Conservation (phyloP, 208 protist species). For the Leishmania guyanensis region DNA sequence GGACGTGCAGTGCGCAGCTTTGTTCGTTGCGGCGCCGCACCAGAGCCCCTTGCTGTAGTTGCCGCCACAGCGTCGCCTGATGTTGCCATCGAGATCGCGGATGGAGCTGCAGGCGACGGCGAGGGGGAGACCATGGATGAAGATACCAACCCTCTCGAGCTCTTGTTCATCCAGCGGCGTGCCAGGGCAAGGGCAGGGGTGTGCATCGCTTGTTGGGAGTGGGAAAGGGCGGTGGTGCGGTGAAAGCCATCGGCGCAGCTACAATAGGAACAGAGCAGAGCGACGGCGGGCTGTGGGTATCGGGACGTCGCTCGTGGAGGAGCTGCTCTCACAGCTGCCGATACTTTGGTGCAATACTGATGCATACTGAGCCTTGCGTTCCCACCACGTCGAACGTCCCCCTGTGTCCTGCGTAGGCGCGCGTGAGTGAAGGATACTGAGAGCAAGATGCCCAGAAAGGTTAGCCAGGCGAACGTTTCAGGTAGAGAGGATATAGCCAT, state of each 20-base stretch:
- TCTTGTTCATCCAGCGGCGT: neutral
- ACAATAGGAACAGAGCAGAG: neutral
- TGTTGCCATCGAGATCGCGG: neutral
- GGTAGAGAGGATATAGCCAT: neutral
- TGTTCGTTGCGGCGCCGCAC: neutral
- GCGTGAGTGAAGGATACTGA: neutral
- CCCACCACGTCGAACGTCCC: neutral
- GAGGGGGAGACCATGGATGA: neutral
- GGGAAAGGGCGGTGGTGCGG: neutral
- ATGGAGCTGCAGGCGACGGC: neutral
- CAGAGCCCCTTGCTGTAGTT: neutral
- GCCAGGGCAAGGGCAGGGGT: neutral
- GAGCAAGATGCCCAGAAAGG: neutral
- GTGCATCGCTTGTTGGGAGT: neutral
- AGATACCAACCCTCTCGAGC: neutral
- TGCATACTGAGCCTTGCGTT: neutral
- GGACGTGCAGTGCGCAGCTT: constrained; percentile 24
- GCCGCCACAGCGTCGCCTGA: neutral
- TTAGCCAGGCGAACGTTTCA: neutral
- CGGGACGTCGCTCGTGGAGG: neutral
- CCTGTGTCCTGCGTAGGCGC: neutral
- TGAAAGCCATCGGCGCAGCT: neutral
- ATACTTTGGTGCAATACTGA: neutral
- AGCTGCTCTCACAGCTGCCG: neutral
- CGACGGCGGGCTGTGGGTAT: neutral